Percentiles rank a stretch among this genome's conserved stretches.
Conservation (phyloP, 371 early-diverging fungal species). For the Apophysomyces sp. region DNA sequence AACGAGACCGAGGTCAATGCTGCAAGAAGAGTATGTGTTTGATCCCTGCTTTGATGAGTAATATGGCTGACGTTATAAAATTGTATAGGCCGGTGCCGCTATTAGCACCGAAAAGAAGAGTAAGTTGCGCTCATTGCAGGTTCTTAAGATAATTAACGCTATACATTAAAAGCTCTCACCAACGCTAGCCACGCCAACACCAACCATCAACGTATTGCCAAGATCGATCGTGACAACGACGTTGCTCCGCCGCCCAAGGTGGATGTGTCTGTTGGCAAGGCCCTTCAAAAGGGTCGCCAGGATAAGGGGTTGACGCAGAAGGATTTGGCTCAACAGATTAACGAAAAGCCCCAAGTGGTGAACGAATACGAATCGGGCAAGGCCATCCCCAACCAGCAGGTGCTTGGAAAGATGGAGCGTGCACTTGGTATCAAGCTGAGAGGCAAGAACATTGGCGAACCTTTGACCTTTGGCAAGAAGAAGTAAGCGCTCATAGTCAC, state of each 20-base stretch:
- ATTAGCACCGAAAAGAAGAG: slow-evolving; percentile 75
- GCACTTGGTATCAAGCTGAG: slow-evolving; percentile 89
- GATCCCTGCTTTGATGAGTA: background rate
- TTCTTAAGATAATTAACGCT: too few species aligned
- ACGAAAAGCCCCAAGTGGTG: slow-evolving; percentile 81
- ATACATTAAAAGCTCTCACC: slow-evolving; percentile 38
- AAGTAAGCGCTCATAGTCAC: slow-evolving; percentile 30
- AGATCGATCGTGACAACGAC: slow-evolving; percentile 90
- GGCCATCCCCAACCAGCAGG: slow-evolving; percentile 91
- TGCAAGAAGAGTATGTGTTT: slow-evolving; percentile 64
- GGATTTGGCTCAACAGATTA: slow-evolving; percentile 82
- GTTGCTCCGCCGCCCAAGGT: slow-evolving; percentile 76
- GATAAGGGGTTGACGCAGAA: slow-evolving; percentile 85
- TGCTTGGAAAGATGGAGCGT: slow-evolving; percentile 89
- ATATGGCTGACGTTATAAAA: background rate
- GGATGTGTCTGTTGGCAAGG: slow-evolving; percentile 76
- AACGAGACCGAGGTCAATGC: slow-evolving; percentile 73
- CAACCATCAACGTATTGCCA: slow-evolving; percentile 79
- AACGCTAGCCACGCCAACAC: slow-evolving; percentile 75
- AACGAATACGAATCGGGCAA: slow-evolving; percentile 91
- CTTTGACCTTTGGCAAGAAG: slow-evolving; percentile 70
- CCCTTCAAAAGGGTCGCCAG: slow-evolving; percentile 81
- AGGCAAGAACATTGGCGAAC: slow-evolving; percentile 83
- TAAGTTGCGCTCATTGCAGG: too few species aligned
- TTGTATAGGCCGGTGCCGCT: slow-evolving; percentile 57